Evolutionary conservation across 1,139 yeast species (phyloP).

Genomic region (Lodderomyces margitis): DNA sequence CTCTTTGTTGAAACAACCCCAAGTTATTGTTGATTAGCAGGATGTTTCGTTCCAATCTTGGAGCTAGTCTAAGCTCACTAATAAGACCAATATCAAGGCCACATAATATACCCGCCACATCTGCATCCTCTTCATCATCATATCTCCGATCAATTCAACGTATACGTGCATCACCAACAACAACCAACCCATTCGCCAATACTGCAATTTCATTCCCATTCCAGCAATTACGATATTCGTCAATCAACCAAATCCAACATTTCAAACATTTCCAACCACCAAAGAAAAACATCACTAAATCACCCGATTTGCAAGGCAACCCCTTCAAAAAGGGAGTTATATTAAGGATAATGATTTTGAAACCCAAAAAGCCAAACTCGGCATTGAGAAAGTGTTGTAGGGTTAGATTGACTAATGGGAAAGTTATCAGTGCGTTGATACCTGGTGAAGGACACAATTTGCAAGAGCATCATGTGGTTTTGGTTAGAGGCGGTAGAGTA

Average conservation of each 20-base stretch:
- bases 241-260: slow-evolving; percentile 69
- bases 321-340: slow-evolving; percentile 94
- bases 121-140: neutral
- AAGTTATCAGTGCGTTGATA: slow-evolving; percentile 85
- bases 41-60: slow-evolving; percentile 1
- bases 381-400: slow-evolving; percentile 97
- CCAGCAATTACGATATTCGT: slow-evolving; percentile 45
- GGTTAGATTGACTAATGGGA: slow-evolving; percentile 89
- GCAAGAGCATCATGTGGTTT: slow-evolving; percentile 95
- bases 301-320: slow-evolving; percentile 79
- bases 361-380: slow-evolving; percentile 97
- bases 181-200: neutral
- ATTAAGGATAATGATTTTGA: slow-evolving; percentile 88
- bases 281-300: slow-evolving; percentile 47
- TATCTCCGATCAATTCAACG: slow-evolving; percentile 5
- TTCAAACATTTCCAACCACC: slow-evolving; percentile 59
- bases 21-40: neutral
- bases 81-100: neutral
- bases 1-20: too few relatives aligned
- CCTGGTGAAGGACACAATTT: slow-evolving; percentile 99
- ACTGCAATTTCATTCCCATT: neutral
- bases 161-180: slow-evolving; percentile 2
- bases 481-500: slow-evolving; percentile 95
- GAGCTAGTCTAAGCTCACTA: slow-evolving; percentile 1
- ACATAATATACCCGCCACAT: neutral